These are phyloP conservation scores for Adiantum capillusveneris DNA, from an alignment of 75 land plant species.

Conservation along the genomic window DNA sequence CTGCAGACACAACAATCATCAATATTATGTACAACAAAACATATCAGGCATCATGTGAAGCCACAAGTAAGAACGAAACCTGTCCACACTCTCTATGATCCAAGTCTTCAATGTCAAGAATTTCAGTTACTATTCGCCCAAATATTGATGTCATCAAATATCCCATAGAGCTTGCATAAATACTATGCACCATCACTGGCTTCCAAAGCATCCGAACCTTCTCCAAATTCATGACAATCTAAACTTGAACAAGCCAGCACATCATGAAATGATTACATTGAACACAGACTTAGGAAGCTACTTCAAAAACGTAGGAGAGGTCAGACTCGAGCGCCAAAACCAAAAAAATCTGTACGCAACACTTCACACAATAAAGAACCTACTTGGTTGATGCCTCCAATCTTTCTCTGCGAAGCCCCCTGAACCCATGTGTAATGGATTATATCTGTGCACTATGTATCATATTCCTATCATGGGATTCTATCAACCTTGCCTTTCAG, in stretches of 20 bases:
- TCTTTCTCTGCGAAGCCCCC: no score
- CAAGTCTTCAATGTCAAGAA: slow-evolving; percentile 83
- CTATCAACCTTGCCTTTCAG: no score
- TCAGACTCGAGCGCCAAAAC: not conserved
- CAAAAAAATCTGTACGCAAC: not conserved
- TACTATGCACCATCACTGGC: slow-evolving; percentile 43
- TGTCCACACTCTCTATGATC: slow-evolving; percentile 86
- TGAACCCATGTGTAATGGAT: no score
- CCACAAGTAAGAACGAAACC: slow-evolving; percentile 31
- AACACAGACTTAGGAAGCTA: no score
- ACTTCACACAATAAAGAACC: no score
- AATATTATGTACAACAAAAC: not conserved
- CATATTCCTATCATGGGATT: no score
- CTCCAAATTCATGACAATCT: slow-evolving; percentile 77
- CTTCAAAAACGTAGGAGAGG: no score
- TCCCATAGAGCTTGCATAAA: slow-evolving; percentile 46
- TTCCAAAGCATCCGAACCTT: slow-evolving; percentile 74
- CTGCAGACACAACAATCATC: slow-evolving; percentile 23
- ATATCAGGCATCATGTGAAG: not conserved
- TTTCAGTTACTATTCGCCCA: slow-evolving; percentile 51
- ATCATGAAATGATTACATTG: no score
- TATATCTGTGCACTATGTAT: no score
- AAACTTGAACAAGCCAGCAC: not conserved
- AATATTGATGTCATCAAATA: slow-evolving; percentile 55
- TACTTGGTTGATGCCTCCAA: no score